These are phyloP conservation scores for Backusella psychrophila DNA, from an alignment of 192 early-diverging fungal genomes.

Conservation along the genomic window DNA sequence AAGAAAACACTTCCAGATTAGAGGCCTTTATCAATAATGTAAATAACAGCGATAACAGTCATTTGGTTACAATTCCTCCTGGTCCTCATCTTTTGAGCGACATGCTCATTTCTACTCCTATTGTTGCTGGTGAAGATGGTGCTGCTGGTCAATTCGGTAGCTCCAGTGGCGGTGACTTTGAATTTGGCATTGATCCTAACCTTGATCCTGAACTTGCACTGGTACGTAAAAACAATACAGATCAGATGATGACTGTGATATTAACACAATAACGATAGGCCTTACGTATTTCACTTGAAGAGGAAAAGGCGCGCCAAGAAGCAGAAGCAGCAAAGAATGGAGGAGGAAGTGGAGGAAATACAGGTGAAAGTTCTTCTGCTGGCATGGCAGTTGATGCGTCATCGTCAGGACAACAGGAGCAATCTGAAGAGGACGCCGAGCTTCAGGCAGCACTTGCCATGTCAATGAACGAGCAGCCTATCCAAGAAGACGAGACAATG, in stretches of 20 bases:
- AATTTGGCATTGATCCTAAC: slow-evolving; percentile 92
- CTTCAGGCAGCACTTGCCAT: slow-evolving; percentile 69
- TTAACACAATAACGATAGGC: slow-evolving; percentile 47
- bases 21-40: slow-evolving; percentile 88
- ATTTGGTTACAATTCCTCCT: slow-evolving; percentile 89
- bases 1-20: slow-evolving; percentile 84
- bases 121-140: slow-evolving; percentile 83
- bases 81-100: slow-evolving; percentile 93
- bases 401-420: background rate
- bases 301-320: slow-evolving; percentile 91
- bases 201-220: slow-evolving; percentile 93
- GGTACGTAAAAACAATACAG: slow-evolving; percentile 32
- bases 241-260: too few relatives aligned
- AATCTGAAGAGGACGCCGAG: slow-evolving; percentile 36
- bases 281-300: slow-evolving; percentile 93
- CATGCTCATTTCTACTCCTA: slow-evolving; percentile 81
- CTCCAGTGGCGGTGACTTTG: slow-evolving; percentile 69
- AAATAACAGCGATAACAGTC: slow-evolving; percentile 91
- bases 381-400: slow-evolving; percentile 37
- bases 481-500: slow-evolving; percentile 65
- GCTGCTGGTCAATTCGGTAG: slow-evolving; percentile 62
- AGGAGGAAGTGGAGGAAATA: slow-evolving; percentile 30
- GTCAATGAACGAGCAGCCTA: slow-evolving; percentile 50
- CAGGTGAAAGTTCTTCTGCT: slow-evolving; percentile 21
- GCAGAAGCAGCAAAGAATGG: slow-evolving; percentile 45